Evolutionary conservation across 2,329 filamentous ascomycete genomes (phyloP).

Genomic region (Exophiala lecanii-corni): DNA sequence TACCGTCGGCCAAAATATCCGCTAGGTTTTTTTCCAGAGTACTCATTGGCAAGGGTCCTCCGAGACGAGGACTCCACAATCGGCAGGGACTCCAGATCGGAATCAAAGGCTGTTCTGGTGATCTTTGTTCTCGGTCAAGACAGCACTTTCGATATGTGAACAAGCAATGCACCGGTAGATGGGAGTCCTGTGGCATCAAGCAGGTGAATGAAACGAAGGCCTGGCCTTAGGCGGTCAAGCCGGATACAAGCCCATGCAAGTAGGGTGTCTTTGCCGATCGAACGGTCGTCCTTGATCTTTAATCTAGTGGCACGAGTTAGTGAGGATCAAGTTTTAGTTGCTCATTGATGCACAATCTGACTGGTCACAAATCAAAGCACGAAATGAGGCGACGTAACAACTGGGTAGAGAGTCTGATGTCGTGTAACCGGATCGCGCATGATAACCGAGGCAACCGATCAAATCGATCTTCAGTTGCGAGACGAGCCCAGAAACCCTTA

Average conservation of each 20-base stretch:
- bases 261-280: conserved; percentile 70
- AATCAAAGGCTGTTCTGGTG: no score
- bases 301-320: conserved; percentile 49
- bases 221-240: conserved; percentile 71
- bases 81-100: no score
- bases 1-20: no score
- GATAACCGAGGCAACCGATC: not conserved
- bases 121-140: conserved; percentile 1
- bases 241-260: conserved; percentile 86
- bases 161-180: conserved; percentile 65
- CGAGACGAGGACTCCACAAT: no score
- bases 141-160: conserved; percentile 62
- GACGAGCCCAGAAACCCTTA: no score
- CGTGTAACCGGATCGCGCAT: conserved; percentile 21
- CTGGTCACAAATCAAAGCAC: conserved; percentile 8
- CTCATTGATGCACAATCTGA: conserved; percentile 12
- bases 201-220: conserved; percentile 73
- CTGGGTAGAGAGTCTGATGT: no score
- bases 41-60: no score
- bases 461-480: not conserved
- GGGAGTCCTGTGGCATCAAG: conserved; percentile 63
- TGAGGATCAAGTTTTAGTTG: conserved; percentile 1
- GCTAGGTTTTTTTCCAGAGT: no score
- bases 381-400: no score
- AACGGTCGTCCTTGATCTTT: conserved; percentile 76